Percentiles rank a stretch among this genome's conserved stretches.
These are phyloP conservation scores for Cicer bijugum DNA, from an alignment of 306 rosid genomes.

Conservation along the genomic window DNA sequence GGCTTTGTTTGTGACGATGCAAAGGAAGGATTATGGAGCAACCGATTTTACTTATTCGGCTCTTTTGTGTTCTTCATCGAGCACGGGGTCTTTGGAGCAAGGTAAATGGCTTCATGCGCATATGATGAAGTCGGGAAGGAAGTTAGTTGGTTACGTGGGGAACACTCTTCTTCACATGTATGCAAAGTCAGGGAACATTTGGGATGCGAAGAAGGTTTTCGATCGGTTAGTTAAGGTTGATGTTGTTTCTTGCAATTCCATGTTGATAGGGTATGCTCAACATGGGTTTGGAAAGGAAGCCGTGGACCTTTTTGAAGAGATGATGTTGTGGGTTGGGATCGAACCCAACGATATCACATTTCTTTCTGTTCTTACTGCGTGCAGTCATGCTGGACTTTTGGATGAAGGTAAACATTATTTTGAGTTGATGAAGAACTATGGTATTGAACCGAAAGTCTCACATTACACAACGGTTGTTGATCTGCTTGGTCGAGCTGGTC, in stretches of 20 bases:
- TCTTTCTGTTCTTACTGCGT: constrained; percentile 57
- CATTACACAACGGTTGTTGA: constrained; percentile 54
- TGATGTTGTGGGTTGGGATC: constrained; percentile 46
- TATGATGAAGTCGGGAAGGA: constrained; percentile 48
- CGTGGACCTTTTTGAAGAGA: constrained; percentile 46
- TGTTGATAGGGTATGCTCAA: constrained; percentile 60
- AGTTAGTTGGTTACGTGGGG: constrained; percentile 53
- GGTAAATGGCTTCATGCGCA: constrained; percentile 61
- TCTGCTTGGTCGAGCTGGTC: constrained; percentile 63
- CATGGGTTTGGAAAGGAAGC: constrained; percentile 66
- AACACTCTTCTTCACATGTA: constrained; percentile 65
- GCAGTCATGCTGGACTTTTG: constrained; percentile 59
- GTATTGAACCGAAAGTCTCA: constrained; percentile 49
- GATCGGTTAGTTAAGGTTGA: constrained; percentile 46
- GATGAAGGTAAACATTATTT: constrained; percentile 53
- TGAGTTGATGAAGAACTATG: constrained; percentile 50
- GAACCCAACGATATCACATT: constrained; percentile 55
- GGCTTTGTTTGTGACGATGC: constrained; percentile 51
- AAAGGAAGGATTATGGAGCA: constrained; percentile 49
- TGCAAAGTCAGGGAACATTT: constrained; percentile 56
- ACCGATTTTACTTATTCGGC: constrained; percentile 56
- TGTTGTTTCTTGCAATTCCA: constrained; percentile 60
- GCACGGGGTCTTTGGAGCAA: constrained; percentile 54
- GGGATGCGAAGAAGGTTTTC: constrained; percentile 58
- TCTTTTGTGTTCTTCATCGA: constrained; percentile 48